Evolutionary conservation across 2,329 filamentous ascomycete genomes (phyloP), one percentile per base, ranked within the genome.

Genomic region (Stachybotrys elegans): DNA sequence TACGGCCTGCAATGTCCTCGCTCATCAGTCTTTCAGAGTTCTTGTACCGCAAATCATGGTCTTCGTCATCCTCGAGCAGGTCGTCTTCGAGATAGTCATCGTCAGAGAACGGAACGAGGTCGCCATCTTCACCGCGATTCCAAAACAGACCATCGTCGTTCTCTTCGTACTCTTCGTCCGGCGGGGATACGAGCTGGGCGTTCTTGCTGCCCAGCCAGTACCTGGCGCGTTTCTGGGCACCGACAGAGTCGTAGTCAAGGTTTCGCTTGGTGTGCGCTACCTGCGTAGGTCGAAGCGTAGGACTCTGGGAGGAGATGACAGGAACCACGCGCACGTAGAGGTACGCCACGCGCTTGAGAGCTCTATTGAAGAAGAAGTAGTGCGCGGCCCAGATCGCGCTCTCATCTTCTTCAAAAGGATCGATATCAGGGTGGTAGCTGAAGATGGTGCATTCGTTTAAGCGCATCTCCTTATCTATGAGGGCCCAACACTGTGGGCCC

Each of bases 301-400:
- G 85, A 48, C 75, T 83, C 61, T 75, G 81, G 4, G 75, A 75
- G 51, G 73, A 86, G 58, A 86, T 83, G 54, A 85, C 84, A 46
- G 81, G 92, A 37, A 96, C 81, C n/a, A 88, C 91, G 48, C 92
- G 85, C 37, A 96, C 79, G 59, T 96, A 94, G 37, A 98, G 71
- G 62, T 98, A 98, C 48, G 89, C 91, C 16, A 98, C 92, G 34
- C 93, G 83, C 71, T 97, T 97, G 59, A 85, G 78, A 21, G 83
- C 75, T 58, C 92, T 92, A 73, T 95, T 96, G 77, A 96, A 97
- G 66, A 97, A 95, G 72, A 98, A 95, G 67, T 95, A 96, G 64
- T 97, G 91, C 50, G 91, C 76, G 40, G 88, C 90, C 92, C 92
- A 98, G 50, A 98, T 91, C 9, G 91, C 86, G 49, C 88, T 88